These are phyloP conservation scores for Rutstroemia sp. DNA, from an alignment of 2,329 filamentous ascomycete species.

Conservation along the genomic window DNA sequence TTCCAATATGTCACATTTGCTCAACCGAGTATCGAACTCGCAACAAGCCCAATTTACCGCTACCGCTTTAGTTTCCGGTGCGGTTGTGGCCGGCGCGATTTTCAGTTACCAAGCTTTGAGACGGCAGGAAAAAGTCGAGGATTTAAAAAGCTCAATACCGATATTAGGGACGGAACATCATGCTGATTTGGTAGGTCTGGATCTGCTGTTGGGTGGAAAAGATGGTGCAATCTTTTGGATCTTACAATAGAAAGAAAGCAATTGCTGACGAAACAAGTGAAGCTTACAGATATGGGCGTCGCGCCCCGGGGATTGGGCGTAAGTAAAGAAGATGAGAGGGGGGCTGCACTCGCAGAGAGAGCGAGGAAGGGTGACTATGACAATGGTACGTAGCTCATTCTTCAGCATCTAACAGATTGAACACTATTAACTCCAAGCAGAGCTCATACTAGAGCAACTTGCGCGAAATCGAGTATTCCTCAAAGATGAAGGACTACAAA, in stretches of 20 bases:
- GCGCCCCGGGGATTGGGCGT: conserved; percentile 23
- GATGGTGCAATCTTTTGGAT: background rate
- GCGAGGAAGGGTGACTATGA: conserved; percentile 59
- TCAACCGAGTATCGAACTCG: conserved; percentile 19
- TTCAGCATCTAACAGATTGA: background rate
- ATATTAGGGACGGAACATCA: conserved; percentile 28
- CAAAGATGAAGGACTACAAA: conserved; percentile 69
- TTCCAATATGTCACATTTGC: conserved; percentile 24
- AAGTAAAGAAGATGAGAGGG: conserved; percentile 55
- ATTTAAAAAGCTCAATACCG: conserved; percentile 55
- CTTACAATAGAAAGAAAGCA: background rate
- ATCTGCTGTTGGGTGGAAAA: background rate
- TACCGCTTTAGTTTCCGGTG: conserved; percentile 61
- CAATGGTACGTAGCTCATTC: conserved; percentile 33
- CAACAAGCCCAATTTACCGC: conserved; percentile 51
- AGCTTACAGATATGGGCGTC: conserved; percentile 44
- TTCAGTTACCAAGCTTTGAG: conserved; percentile 56
- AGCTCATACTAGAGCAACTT: conserved; percentile 88
- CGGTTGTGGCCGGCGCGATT: conserved; percentile 51
- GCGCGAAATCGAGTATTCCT: conserved; percentile 91
- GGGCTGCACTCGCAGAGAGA: conserved; percentile 49
- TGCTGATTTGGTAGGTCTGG: conserved; percentile 32
- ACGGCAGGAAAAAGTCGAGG: conserved; percentile 44
- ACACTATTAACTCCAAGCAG: conserved; percentile 34
- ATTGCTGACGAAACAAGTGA: conserved; percentile 34